Conservation (phyloP, 106 monocot genomes). For the Hemerocallis citrina region DNA sequence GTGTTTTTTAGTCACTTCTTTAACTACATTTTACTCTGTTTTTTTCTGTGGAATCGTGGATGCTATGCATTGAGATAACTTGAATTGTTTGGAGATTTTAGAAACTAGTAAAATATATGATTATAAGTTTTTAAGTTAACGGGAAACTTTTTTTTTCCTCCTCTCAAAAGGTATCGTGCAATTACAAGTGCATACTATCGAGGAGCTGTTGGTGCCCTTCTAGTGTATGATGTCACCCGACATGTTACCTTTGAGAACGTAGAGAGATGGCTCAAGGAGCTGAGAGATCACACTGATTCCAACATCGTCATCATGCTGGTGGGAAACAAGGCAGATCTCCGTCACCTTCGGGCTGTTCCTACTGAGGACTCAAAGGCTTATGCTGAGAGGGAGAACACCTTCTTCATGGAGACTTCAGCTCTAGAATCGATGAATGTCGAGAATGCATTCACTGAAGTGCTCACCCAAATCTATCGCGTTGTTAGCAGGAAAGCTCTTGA, state of each 20-base stretch:
- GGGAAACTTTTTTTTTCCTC: not conserved
- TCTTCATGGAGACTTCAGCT: constrained; percentile 93
- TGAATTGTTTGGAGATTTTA: too few species aligned
- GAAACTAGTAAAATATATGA: too few species aligned
- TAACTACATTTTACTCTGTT: too few species aligned
- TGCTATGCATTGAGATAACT: too few species aligned
- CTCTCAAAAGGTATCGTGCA: constrained; percentile 41
- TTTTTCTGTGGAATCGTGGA: too few species aligned
- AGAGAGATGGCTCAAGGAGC: constrained; percentile 84
- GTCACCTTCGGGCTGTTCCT: constrained; percentile 68
- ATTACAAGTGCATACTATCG: constrained; percentile 69
- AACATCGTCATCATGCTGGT: constrained; percentile 84
- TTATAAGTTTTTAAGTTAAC: too few species aligned
- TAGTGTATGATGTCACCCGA: constrained; percentile 79
- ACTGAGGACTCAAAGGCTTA: constrained; percentile 66
- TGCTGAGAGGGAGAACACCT: constrained; percentile 54
- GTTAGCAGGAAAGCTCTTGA: constrained; percentile 64
- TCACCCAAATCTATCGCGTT: constrained; percentile 64
- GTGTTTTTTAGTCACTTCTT: too few species aligned
- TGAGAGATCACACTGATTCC: constrained; percentile 56
- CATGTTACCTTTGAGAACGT: constrained; percentile 79
- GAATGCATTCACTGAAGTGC: constrained; percentile 75
- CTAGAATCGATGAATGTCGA: constrained; percentile 73
- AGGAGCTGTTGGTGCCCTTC: constrained; percentile 72
- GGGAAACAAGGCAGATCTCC: constrained; percentile 77